A percentile compares a stretch with the other conserved stretches of the same genome.
phyloP scores from a whole-genome alignment of 2,329 filamentous ascomycete species.

The Xylariaceae sp. region DNA sequence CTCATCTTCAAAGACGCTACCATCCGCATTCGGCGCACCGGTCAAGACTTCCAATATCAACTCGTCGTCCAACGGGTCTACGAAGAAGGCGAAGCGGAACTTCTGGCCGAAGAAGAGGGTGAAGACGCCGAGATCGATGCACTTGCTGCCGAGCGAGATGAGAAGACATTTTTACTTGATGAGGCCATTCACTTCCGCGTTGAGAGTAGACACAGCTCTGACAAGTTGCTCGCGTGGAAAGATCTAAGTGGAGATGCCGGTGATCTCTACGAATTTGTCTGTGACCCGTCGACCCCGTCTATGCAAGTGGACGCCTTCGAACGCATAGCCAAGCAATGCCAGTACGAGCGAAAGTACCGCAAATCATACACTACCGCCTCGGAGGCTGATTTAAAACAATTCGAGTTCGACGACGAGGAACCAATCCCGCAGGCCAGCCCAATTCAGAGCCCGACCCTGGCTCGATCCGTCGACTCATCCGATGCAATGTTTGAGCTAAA shows the following conservation, averaged over 20 bases:
- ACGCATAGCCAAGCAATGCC: conserved; percentile 80
- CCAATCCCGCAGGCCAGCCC: conserved; percentile 63
- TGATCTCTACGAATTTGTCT: conserved; percentile 97
- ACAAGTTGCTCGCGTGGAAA: conserved; percentile 88
- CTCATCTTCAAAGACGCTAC: conserved; percentile 98
- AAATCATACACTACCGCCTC: conserved; percentile 75
- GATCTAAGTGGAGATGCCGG: conserved; percentile 90
- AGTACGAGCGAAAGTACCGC: conserved; percentile 95
- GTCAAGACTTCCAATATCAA: conserved; percentile 95
- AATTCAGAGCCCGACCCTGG: conserved; percentile 54
- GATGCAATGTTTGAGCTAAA: conserved; percentile 53
- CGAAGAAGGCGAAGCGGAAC: conserved; percentile 93
- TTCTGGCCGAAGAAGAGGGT: conserved; percentile 82
- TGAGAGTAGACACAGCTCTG: conserved; percentile 72
- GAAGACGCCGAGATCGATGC: conserved; percentile 74
- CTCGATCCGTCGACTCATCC: conserved; percentile 53
- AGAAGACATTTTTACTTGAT: conserved; percentile 96
- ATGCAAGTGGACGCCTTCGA: conserved; percentile 77
- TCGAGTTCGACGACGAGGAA: conserved; percentile 67
- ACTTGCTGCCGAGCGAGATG: conserved; percentile 80
- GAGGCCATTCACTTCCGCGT: conserved; percentile 83
- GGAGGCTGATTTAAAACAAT: conserved; percentile 73
- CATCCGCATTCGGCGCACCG: conserved; percentile 85
- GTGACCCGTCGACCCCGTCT: conserved; percentile 67
- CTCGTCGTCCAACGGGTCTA: conserved; percentile 94